A percentile compares a stretch with the other conserved stretches of the same genome.
These are phyloP conservation scores for Tympanopsis confertula DNA, from an alignment of 2,329 filamentous ascomycete genomes.

Conservation along the genomic window DNA sequence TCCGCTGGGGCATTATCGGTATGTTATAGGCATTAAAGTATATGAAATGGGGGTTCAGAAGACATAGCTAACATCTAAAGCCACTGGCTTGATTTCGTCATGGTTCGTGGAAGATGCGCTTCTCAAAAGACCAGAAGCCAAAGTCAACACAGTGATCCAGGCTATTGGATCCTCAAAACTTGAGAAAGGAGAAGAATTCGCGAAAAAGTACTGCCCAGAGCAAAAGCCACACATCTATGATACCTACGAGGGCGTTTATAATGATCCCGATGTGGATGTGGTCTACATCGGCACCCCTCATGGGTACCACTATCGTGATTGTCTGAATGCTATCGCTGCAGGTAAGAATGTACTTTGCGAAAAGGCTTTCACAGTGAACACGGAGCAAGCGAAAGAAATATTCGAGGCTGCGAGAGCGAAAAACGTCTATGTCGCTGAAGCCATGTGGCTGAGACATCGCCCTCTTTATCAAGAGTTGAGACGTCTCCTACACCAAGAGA, in stretches of 20 bases:
- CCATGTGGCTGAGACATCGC: conserved; percentile 31
- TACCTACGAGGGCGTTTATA: conserved; percentile 25
- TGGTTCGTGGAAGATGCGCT: too few relatives aligned
- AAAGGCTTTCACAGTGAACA: conserved; percentile 29
- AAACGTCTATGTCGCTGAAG: conserved; percentile 30
- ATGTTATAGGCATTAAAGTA: too few relatives aligned
- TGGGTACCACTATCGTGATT: conserved; percentile 28
- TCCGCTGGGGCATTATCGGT: too few relatives aligned
- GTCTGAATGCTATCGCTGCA: conserved; percentile 25
- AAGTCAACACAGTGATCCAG: too few relatives aligned
- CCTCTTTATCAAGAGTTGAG: conserved; percentile 22
- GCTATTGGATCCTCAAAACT: too few relatives aligned
- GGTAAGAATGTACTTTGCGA: conserved; percentile 33
- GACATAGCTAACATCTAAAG: too few relatives aligned
- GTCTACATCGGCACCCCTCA: conserved; percentile 33
- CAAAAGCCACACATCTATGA: conserved; percentile 20
- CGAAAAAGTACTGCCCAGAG: conserved; percentile 15
- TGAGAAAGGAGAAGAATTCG: too few relatives aligned
- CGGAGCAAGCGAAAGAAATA: conserved; percentile 23
- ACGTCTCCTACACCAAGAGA: conserved; percentile 23
- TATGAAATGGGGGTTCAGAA: too few relatives aligned
- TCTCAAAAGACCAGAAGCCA: too few relatives aligned
- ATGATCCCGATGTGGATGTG: conserved; percentile 27
- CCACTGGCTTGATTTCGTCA: too few relatives aligned
- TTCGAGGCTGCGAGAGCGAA: conserved; percentile 23